Evolutionary conservation across 2,329 filamentous ascomycete genomes (phyloP).

Genomic region (Cadophora sp.): DNA sequence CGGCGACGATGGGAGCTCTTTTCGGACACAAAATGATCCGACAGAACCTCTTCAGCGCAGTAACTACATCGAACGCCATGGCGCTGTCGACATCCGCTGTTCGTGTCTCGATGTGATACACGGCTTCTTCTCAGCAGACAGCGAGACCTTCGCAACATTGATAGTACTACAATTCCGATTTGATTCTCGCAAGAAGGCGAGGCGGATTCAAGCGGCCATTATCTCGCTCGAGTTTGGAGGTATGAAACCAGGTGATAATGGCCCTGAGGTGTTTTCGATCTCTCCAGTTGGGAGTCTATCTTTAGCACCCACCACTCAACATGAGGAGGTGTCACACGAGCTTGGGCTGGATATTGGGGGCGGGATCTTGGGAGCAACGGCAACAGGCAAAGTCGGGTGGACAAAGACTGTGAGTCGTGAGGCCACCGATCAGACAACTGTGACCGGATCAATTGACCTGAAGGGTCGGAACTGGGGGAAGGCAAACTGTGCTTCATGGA

Average conservation of each 20-base stretch:
- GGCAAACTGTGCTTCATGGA: slow-evolving; percentile 38
- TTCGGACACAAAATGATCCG: slow-evolving; percentile 18
- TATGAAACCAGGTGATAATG: slow-evolving; percentile 14
- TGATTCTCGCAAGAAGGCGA: slow-evolving; percentile 36
- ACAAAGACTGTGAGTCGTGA: slow-evolving; percentile 16
- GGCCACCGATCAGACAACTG: slow-evolving; percentile 15
- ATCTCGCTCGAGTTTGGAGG: slow-evolving; percentile 37
- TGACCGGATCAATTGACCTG: slow-evolving; percentile 36
- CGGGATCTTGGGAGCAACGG: slow-evolving; percentile 5
- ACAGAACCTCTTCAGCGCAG: slow-evolving; percentile 31
- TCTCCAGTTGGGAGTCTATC: slow-evolving; percentile 12
- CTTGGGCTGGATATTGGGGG: slow-evolving; percentile 3
- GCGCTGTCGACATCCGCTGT: slow-evolving; percentile 41
- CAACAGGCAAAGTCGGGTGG: slow-evolving; percentile 8
- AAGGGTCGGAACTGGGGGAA: slow-evolving; percentile 31
- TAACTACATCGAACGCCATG: slow-evolving; percentile 36
- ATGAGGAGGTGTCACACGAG: slow-evolving; percentile 13
- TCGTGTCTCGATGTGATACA: slow-evolving; percentile 41
- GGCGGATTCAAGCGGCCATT: slow-evolving; percentile 38
- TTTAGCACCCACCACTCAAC: slow-evolving; percentile 17
- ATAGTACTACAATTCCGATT: slow-evolving; percentile 42
- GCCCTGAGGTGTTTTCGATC: slow-evolving; percentile 28
- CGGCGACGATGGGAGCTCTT: slow-evolving; percentile 21
- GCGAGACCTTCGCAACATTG: slow-evolving; percentile 37
- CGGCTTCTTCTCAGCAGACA: slow-evolving; percentile 34